A percentile compares a stretch with the other conserved stretches of the same genome.
phyloP scores from a whole-genome alignment of 495 filamentous ascomycete genomes.

The Amphirosellinia nigrospora region DNA sequence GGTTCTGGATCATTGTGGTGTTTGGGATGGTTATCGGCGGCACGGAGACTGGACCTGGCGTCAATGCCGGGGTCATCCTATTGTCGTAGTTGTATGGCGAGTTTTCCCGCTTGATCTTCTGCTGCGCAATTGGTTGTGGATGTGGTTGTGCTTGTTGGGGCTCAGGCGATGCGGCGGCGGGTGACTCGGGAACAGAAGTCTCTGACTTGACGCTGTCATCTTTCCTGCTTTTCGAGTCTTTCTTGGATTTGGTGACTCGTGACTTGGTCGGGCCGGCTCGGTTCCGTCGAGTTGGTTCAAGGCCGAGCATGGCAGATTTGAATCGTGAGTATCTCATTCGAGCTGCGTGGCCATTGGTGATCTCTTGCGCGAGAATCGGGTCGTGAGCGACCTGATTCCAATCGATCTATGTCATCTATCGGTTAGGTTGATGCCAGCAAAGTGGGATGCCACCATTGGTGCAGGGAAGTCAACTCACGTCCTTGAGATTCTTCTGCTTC shows the following conservation, averaged over 20 bases:
- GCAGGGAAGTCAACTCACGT: constrained; percentile 53
- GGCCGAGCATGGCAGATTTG: constrained; percentile 48
- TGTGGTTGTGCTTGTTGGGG: constrained; percentile 10
- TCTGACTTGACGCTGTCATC: constrained; percentile 40
- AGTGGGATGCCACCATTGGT: neutral
- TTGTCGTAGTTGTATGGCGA: constrained; percentile 29
- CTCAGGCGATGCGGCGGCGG: constrained; percentile 15
- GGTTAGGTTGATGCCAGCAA: constrained; percentile 14
- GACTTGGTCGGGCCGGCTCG: constrained; percentile 42
- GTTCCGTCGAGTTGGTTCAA: constrained; percentile 50
- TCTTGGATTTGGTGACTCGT: constrained; percentile 50
- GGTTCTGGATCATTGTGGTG: constrained; percentile 36
- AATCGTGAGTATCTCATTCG: constrained; percentile 82
- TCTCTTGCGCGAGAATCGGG: constrained; percentile 57
- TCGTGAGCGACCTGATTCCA: constrained; percentile 72
- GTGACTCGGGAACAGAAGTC: constrained; percentile 24
- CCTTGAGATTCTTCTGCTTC: constrained; percentile 75
- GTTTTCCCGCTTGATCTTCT: constrained; percentile 47
- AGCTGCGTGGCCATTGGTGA: constrained; percentile 81
- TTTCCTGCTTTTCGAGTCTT: constrained; percentile 41
- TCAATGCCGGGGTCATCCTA: constrained; percentile 35
- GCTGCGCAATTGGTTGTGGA: neutral
- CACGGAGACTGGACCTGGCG: constrained; percentile 32
- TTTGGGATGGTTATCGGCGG: constrained; percentile 25
- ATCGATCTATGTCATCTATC: constrained; percentile 61